These are phyloP conservation scores for Tetrahymena borealis DNA, from an alignment of 73 alveolate species.

Conservation along the genomic window DNA sequence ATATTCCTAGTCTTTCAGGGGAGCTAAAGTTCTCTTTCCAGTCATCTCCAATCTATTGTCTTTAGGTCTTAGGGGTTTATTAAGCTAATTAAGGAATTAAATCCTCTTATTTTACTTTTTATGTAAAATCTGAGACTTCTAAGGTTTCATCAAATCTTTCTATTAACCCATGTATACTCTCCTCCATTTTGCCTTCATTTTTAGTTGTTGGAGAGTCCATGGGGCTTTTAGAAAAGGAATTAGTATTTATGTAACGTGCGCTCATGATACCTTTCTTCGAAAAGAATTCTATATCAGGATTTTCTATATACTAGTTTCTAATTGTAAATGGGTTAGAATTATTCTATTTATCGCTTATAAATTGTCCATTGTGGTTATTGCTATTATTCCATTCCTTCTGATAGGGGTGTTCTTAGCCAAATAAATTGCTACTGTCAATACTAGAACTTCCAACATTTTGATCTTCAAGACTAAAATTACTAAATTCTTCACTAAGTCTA, in stretches of 20 bases:
- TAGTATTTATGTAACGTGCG: not conserved
- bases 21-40: not conserved
- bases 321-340: not conserved
- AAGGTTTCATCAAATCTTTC: not conserved
- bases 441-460: not conserved
- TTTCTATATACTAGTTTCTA: not conserved
- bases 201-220: not conserved
- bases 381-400: not conserved
- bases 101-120: not conserved
- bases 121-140: not conserved
- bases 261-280: not conserved
- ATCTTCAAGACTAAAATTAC: not conserved
- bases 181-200: not conserved
- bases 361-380: not conserved
- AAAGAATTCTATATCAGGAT: not conserved
- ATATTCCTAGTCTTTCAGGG: not conserved
- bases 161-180: not conserved
- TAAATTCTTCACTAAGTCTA: not conserved
- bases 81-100: not conserved
- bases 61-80: not conserved
- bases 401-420: not conserved
- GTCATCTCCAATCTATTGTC: not conserved
- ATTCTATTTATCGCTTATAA: not conserved
- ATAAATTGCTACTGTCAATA: not conserved
- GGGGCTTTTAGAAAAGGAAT: not conserved